These are phyloP conservation scores for Fistulifera pelliculosa DNA, from an alignment of 108 stramenopile species.

Conservation along the genomic window DNA sequence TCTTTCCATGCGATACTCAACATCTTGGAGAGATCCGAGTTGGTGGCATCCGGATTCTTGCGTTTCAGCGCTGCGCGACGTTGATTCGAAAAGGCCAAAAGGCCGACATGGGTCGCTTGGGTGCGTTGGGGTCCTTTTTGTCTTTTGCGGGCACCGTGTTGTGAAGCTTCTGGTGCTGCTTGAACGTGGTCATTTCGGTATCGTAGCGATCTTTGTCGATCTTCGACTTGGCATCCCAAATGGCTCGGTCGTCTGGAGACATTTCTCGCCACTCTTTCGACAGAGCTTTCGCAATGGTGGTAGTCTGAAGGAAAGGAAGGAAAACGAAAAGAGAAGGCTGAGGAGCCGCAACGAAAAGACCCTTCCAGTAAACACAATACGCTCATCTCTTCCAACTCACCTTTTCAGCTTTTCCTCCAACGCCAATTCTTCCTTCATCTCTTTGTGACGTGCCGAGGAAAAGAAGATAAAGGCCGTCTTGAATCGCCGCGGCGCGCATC, in stretches of 20 bases:
- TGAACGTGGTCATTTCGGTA: slow-evolving; percentile 29
- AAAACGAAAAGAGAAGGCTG: too few species aligned
- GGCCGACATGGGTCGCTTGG: slow-evolving; percentile 46
- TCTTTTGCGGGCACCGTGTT: too few species aligned
- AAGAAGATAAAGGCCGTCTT: slow-evolving; percentile 38
- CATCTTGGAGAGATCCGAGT: slow-evolving; percentile 38
- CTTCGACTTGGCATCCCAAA: slow-evolving; percentile 12
- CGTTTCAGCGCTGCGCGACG: slow-evolving; percentile 22
- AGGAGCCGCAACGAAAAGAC: too few species aligned
- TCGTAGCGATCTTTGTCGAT: slow-evolving; percentile 22
- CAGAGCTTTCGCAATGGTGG: slow-evolving; percentile 23
- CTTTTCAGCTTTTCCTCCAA: slow-evolving; percentile 23
- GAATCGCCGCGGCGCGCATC: slow-evolving; percentile 22
- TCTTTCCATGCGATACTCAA: slow-evolving; percentile 38
- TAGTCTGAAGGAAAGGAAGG: slow-evolving; percentile 14
- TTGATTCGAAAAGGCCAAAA: slow-evolving; percentile 32
- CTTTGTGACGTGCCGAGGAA: slow-evolving; percentile 22
- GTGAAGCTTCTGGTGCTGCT: not conserved
- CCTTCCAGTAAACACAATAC: too few species aligned
- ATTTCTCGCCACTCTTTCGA: slow-evolving; percentile 23
- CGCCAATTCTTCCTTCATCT: slow-evolving; percentile 20
- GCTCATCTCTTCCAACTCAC: slow-evolving; percentile 8
- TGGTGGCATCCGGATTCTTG: slow-evolving; percentile 31
- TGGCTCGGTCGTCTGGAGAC: slow-evolving; percentile 9
- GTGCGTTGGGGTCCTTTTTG: slow-evolving; percentile 49